Base-by-base conservation (phyloP, 352 stramenopile species). In the Detonula confervacea region DNA sequence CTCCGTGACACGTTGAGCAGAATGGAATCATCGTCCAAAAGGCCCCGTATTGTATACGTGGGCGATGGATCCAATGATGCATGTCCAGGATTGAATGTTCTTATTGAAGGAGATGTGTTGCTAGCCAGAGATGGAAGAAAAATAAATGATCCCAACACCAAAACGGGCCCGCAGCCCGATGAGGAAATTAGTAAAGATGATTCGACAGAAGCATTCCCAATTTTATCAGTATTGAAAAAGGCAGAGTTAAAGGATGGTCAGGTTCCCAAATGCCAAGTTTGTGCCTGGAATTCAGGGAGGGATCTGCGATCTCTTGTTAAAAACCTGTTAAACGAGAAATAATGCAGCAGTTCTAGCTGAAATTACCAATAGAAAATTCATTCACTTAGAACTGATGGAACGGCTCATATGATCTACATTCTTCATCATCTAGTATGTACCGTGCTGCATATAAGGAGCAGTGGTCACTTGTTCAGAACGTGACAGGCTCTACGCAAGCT, bases 1-100 rank as follows among this genome's bases (percentile, higher is more conserved):
- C 46, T 84, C n/a, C n/a, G 22, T n/a, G 47, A 84, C 57, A 73
- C 75, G 12, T 52, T 84, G 30, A 27, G n/a, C 22, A 70, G 64
- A 72, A 63, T 57, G 12, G 46, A 29, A 1, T 39, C 33, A 33
- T 27, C n/a, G n/a, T n/a, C n/a, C n/a, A n/a, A 71, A 47, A 44
- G 62, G 52, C 75, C 75, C 12, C 60, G 60, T 9, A 62, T 84
- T 35, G 70, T 84, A 12, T 84, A 84, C 33, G 44, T 84, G 8
- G 77, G 77, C 11, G 77, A 84, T 71, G 77, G 77, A 66, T 59
- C 64, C 27, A 84, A 84, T 20, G 77, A 84, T 63, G 77, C 77
- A 4, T 84, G 77, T 33, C 77, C 77, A 7, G 77, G 62, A 12
- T 66, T 84, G 11, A 16, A 70, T 71, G 64, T 84, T 14, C 24